Evolutionary conservation across 345 rosid species (phyloP).

Genomic region (Salix suchowensis): DNA sequence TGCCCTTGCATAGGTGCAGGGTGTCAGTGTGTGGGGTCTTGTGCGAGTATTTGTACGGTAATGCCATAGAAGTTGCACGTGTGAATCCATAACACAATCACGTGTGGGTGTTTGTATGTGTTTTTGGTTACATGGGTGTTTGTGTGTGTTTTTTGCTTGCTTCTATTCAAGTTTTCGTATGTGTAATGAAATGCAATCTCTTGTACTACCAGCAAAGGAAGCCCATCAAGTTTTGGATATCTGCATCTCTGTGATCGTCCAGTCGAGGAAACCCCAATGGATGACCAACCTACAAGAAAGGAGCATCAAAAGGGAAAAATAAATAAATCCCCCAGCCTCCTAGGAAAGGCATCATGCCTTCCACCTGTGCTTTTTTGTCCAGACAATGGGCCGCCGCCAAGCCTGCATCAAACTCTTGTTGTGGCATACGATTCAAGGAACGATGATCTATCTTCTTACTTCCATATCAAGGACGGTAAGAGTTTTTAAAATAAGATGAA

Average conservation of each 20-base stretch:
- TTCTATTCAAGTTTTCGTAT: neutral
- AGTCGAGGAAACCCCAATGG: neutral
- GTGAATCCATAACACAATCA: neutral
- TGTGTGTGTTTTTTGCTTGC: no score
- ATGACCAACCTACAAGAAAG: no score
- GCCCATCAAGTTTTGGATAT: constrained; percentile 53
- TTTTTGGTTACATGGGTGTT: no score
- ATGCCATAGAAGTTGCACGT: neutral
- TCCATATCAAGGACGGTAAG: neutral
- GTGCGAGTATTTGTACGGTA: neutral
- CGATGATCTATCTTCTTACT: neutral
- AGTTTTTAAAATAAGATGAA: neutral
- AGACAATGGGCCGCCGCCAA: neutral
- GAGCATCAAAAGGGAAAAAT: no score
- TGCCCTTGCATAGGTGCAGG: neutral
- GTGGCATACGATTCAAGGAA: neutral
- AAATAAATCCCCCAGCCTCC: no score
- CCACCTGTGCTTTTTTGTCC: neutral
- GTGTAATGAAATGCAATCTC: neutral
- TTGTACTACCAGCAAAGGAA: constrained; percentile 44
- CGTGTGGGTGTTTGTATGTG: neutral
- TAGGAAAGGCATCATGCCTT: neutral
- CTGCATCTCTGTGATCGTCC: constrained; percentile 26
- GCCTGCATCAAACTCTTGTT: neutral
- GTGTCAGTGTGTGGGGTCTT: neutral